A percentile compares a stretch with the other conserved stretches of the same genome.
phyloP scores from a whole-genome alignment of 2,329 filamentous ascomycete genomes.

The Alternaria triticina region DNA sequence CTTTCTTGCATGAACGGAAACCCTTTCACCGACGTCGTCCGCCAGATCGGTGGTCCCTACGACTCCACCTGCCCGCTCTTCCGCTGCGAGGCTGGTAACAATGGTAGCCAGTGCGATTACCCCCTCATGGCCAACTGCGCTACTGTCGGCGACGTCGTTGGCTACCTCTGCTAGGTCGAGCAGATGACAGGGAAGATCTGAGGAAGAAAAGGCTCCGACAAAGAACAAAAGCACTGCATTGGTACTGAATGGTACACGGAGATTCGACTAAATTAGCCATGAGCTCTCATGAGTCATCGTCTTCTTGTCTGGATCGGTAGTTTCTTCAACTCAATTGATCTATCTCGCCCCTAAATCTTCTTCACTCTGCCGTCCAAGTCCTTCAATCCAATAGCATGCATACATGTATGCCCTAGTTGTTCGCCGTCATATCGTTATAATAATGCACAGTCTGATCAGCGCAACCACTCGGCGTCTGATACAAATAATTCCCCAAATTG shows the following conservation, averaged over 20 bases:
- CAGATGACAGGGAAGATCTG: not conserved
- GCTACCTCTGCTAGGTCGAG: not conserved
- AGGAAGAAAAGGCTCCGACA: not conserved
- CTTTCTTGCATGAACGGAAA: not conserved
- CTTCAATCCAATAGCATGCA: not conserved
- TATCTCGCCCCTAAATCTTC: not conserved
- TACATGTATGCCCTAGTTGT: conserved; percentile 10
- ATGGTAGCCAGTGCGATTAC: not conserved
- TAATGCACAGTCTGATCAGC: conserved; percentile 62
- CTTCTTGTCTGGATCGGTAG: not conserved
- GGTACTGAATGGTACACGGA: not conserved
- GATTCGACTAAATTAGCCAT: too few relatives aligned
- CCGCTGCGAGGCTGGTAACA: not conserved
- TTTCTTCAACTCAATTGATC: not conserved
- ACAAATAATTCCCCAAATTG: conserved; percentile 65
- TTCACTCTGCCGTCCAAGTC: not conserved
- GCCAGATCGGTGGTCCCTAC: not conserved
- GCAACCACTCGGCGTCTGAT: conserved; percentile 64
- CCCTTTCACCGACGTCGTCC: not conserved
- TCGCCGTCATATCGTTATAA: conserved; percentile 47
- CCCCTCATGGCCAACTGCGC: not conserved
- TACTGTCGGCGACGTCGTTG: not conserved
- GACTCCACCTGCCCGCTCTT: not conserved
- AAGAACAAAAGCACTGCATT: not conserved
- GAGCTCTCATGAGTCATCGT: not conserved